Conservation (phyloP, 140 eudicot genomes). For the Flaveria floridana region DNA sequence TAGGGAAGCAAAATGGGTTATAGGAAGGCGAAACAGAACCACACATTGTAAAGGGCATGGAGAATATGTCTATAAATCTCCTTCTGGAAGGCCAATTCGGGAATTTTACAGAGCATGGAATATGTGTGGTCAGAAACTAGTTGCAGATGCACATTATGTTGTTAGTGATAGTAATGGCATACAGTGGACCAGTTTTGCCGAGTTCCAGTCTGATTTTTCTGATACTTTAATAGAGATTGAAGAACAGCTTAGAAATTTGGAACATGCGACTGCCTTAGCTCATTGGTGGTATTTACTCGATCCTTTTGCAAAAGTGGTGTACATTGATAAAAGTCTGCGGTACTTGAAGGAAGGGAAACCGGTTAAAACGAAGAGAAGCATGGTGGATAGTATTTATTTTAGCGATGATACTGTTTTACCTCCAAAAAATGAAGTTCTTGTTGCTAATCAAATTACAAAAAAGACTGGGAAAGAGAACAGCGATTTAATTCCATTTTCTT, state of each 20-base stretch:
- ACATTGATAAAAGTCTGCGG: conserved; percentile 65
- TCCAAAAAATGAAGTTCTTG: conserved; percentile 14
- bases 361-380: conserved; percentile 55
- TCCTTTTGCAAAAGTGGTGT: conserved; percentile 79
- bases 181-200: conserved; percentile 58
- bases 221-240: conserved; percentile 53
- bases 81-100: conserved; percentile 83
- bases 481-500: conserved; percentile 28
- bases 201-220: conserved; percentile 65
- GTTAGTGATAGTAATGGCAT: conserved; percentile 44
- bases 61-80: conserved; percentile 69
- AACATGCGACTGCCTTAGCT: conserved; percentile 57
- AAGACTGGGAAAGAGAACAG: conserved; percentile 23
- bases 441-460: conserved; percentile 22
- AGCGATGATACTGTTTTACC: conserved; percentile 29
- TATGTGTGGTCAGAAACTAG: conserved; percentile 62
- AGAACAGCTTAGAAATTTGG: conserved; percentile 45
- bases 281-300: conserved; percentile 82
- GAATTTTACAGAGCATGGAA: conserved; percentile 84
- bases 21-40: conserved; percentile 70
- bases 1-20: conserved; percentile 82
- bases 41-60: conserved; percentile 58
- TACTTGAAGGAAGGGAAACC: conserved; percentile 62
- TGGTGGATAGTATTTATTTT: conserved; percentile 35
- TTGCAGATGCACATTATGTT: conserved; percentile 41